Percentiles rank a stretch among this genome's conserved stretches.
phyloP scores from a whole-genome alignment of 306 rosid genomes.

The Vachellia pachyceras region DNA sequence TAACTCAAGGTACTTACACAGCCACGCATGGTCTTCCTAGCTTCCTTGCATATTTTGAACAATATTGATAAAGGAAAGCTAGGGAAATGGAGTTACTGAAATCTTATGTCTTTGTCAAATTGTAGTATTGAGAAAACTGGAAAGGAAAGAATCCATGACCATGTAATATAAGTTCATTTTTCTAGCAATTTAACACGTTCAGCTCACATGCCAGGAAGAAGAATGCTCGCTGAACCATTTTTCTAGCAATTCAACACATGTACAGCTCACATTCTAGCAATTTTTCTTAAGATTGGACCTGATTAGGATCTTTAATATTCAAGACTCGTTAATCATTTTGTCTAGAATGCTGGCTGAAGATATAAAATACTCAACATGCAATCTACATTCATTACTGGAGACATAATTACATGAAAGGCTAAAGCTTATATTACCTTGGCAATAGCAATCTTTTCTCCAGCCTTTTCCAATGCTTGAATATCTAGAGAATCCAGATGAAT shows the following conservation, averaged over 20 bases:
- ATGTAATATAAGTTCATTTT: conserved; percentile 1
- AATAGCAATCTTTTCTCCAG: conserved; percentile 68
- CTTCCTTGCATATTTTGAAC: conserved; percentile 22
- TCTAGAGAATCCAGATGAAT: conserved; percentile 73
- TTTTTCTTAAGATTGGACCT: background rate
- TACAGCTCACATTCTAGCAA: no score
- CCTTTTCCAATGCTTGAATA: conserved; percentile 76
- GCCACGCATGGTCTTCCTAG: conserved; percentile 9
- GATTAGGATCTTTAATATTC: background rate
- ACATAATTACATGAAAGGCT: background rate
- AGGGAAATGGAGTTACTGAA: conserved; percentile 3
- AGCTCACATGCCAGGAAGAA: background rate
- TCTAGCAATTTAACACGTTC: conserved; percentile 20
- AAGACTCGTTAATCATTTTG: conserved; percentile 27
- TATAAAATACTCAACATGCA: conserved; percentile 11
- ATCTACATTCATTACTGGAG: conserved; percentile 16
- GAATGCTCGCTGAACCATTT: no score
- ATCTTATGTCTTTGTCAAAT: conserved; percentile 13
- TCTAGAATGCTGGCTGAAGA: conserved; percentile 17
- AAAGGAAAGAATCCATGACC: conserved; percentile 16
- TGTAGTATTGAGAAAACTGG: conserved; percentile 10
- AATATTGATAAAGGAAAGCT: conserved; percentile 3
- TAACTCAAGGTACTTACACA: conserved; percentile 20
- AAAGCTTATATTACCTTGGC: conserved; percentile 55
- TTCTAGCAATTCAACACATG: no score